Conservation (phyloP, 177 flowering plant species). For the Vitis hybrid region DNA sequence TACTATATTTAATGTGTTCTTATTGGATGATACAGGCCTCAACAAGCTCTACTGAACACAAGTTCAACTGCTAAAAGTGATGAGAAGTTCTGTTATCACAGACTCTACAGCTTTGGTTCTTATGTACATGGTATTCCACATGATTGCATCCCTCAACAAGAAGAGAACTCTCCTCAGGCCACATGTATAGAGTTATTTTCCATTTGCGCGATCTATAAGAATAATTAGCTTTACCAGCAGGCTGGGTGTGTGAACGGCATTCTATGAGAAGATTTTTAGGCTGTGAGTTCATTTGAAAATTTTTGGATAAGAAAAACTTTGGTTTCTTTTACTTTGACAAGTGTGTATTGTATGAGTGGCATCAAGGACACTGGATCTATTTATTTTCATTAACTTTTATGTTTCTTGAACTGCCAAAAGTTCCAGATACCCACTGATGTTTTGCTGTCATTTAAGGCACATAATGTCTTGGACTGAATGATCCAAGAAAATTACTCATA, state of each 20-base stretch:
- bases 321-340: conserved; percentile 13
- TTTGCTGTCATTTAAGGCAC: neutral
- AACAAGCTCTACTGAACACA: conserved; percentile 57
- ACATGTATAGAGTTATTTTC: conserved; percentile 47
- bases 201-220: conserved; percentile 22
- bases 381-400: no score
- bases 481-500: neutral
- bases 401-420: conserved; percentile 1
- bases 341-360: neutral
- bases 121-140: neutral
- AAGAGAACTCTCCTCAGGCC: conserved; percentile 13
- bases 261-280: conserved; percentile 16
- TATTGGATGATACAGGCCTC: conserved; percentile 50
- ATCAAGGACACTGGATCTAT: neutral
- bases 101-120: conserved; percentile 13
- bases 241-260: conserved; percentile 19
- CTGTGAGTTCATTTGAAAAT: conserved; percentile 19
- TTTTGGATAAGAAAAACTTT: conserved; percentile 18
- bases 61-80: conserved; percentile 45
- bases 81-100: conserved; percentile 4
- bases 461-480: neutral
- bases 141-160: conserved; percentile 4
- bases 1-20: conserved; percentile 2
- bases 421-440: neutral
- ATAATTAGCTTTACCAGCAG: conserved; percentile 39